phyloP scores from a whole-genome alignment of 768 basidiomycete genomes.

The Phylloporus rhodoxanthus region DNA sequence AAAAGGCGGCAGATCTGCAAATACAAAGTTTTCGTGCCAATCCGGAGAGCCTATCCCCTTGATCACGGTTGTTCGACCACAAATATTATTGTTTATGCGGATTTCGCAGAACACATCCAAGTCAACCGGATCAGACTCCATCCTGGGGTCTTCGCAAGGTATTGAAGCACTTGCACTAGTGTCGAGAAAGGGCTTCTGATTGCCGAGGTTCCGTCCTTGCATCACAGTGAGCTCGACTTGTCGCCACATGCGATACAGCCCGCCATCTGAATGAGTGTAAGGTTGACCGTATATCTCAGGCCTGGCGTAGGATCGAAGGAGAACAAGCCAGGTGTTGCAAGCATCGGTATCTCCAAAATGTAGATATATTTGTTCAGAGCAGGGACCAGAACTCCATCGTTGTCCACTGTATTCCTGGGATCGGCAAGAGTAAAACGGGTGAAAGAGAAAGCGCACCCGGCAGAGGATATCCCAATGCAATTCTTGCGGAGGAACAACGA shows the following conservation, averaged over 20 bases:
- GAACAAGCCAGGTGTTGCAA: constrained; percentile 70
- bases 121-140: constrained; percentile 51
- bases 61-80: constrained; percentile 71
- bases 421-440: constrained; percentile 7
- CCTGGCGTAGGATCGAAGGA: constrained; percentile 74
- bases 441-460: constrained; percentile 38
- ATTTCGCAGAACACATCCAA: constrained; percentile 76
- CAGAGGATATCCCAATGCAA: constrained; percentile 65
- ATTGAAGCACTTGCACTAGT: constrained; percentile 21
- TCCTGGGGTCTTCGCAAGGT: constrained; percentile 30
- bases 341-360: constrained; percentile 60
- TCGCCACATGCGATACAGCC: constrained; percentile 84
- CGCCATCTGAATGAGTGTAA: constrained; percentile 53
- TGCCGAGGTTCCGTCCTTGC: constrained; percentile 70
- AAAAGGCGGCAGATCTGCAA: constrained; percentile 75
- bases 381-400: constrained; percentile 47
- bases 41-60: constrained; percentile 60
- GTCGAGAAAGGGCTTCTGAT: constrained; percentile 33
- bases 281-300: constrained; percentile 72
- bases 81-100: constrained; percentile 58
- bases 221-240: constrained; percentile 69
- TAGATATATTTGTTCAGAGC: constrained; percentile 66
- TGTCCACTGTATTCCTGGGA: constrained; percentile 41
- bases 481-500: constrained; percentile 75
- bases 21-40: constrained; percentile 78